These are phyloP conservation scores for Pelargonium australe DNA, from an alignment of 441 rosid genomes.

Conservation along the genomic window DNA sequence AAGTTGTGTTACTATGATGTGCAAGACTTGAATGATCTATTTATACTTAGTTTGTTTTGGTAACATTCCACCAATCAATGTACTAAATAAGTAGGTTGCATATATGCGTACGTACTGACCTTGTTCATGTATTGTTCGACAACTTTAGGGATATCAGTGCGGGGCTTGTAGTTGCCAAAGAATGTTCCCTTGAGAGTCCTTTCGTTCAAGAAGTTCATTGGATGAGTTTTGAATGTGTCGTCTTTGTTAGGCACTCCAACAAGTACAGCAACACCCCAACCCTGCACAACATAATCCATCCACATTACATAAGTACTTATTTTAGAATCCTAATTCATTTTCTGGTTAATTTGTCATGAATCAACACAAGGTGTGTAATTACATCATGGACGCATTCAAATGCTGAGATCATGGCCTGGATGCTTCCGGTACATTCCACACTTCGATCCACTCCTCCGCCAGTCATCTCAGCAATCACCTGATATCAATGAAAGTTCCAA, in stretches of 20 bases:
- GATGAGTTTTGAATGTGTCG: slow-evolving; percentile 70
- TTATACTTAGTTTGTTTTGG: too few relatives aligned
- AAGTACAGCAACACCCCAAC: slow-evolving; percentile 95
- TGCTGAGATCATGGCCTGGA: slow-evolving; percentile 37
- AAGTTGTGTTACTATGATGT: background rate
- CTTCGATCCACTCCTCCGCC: slow-evolving; percentile 49
- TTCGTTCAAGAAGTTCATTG: slow-evolving; percentile 57
- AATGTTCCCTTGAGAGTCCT: slow-evolving; percentile 86
- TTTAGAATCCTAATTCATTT: background rate
- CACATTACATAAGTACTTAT: background rate
- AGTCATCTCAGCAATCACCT: slow-evolving; percentile 29
- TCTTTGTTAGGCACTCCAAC: slow-evolving; percentile 85
- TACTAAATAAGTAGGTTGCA: background rate
- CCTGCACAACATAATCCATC: slow-evolving; percentile 30
- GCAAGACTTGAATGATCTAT: background rate
- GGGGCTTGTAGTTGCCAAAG: slow-evolving; percentile 86
- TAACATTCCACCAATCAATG: too few relatives aligned
- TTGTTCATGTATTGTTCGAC: slow-evolving; percentile 77
- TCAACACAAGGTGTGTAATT: background rate
- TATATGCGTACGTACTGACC: slow-evolving; percentile 24
- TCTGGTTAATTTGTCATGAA: background rate
- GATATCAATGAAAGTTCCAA: too few relatives aligned
- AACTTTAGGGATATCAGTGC: slow-evolving; percentile 63
- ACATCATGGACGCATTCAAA: slow-evolving; percentile 37
- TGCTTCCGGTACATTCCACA: slow-evolving; percentile 45